phyloP scores from a whole-genome alignment of 2,329 filamentous ascomycete genomes.

The Fusarium abutilonis region DNA sequence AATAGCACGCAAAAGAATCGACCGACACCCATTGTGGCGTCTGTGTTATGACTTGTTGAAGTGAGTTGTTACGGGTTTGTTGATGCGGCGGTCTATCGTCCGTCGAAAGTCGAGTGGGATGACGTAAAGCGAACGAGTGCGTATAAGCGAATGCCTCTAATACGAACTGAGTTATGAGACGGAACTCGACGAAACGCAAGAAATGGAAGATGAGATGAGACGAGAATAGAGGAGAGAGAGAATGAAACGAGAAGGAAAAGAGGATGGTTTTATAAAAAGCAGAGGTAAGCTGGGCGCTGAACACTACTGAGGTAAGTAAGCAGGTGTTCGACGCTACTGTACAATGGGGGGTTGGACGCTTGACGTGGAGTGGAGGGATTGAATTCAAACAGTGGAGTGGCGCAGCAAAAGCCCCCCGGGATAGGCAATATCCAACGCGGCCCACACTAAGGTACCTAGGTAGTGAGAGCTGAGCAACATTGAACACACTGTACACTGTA shows the following conservation, averaged over 20 bases:
- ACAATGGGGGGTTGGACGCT: conserved; percentile 25
- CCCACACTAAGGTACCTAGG: conserved; percentile 2
- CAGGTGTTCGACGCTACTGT: neutral
- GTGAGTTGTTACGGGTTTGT: conserved; percentile 6
- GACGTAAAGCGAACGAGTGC: conserved; percentile 39
- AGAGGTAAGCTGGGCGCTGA: conserved; percentile 19
- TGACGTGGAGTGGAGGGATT: conserved; percentile 26
- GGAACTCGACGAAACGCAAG: conserved; percentile 16
- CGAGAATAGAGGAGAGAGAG: conserved; percentile 9
- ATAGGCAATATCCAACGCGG: conserved; percentile 18
- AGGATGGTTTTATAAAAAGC: conserved; percentile 41
- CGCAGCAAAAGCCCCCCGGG: conserved; percentile 26
- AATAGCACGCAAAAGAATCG: conserved; percentile 87
- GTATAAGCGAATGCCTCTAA: conserved; percentile 32
- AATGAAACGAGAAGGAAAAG: conserved; percentile 19
- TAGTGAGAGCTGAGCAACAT: neutral
- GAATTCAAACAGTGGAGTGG: conserved; percentile 19
- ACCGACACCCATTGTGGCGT: conserved; percentile 68
- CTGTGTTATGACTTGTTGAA: conserved; percentile 6
- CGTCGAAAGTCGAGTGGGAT: conserved; percentile 34
- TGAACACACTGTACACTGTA: conserved; percentile 7
- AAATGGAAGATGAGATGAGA: conserved; percentile 14
- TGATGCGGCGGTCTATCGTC: conserved; percentile 18
- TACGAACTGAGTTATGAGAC: conserved; percentile 2
- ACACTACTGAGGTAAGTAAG: conserved; percentile 13